phyloP scores from a whole-genome alignment of 768 basidiomycete genomes.

The Amanita fuliginea region DNA sequence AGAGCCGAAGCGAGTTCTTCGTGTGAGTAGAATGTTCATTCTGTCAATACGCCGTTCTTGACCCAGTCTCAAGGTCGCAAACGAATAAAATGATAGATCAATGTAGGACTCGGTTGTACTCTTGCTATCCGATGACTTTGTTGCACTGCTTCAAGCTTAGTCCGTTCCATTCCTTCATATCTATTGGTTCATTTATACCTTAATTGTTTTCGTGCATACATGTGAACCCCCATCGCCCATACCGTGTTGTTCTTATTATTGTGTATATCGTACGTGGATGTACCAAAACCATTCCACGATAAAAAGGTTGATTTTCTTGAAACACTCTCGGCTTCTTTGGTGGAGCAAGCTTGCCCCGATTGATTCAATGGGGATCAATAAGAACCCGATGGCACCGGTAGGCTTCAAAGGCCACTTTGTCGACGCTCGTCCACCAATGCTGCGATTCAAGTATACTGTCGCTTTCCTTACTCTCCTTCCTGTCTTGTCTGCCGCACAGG shows the following conservation, averaged over 20 bases:
- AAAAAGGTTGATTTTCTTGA: neutral
- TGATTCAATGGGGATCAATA: no score
- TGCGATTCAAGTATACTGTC: neutral
- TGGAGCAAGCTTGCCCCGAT: no score
- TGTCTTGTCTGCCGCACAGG: neutral
- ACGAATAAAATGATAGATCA: neutral
- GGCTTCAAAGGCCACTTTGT: no score
- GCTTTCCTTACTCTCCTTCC: neutral
- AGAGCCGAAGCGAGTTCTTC: constrained; percentile 4
- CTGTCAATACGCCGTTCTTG: neutral
- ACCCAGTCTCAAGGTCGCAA: constrained; percentile 1
- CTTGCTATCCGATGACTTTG: neutral
- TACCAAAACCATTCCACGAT: neutral
- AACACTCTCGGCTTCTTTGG: no score
- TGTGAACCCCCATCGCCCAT: neutral
- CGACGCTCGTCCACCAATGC: no score
- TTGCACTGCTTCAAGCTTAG: neutral
- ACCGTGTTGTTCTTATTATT: neutral
- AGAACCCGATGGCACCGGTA: no score
- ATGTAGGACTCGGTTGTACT: neutral
- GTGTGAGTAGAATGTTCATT: neutral
- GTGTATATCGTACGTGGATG: neutral
- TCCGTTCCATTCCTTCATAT: neutral
- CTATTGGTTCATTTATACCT: constrained; percentile 6
- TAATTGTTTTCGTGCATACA: neutral